Conservation (phyloP, 2,329 filamentous ascomycete genomes). For the Ophiostoma novo-ulmi region DNA sequence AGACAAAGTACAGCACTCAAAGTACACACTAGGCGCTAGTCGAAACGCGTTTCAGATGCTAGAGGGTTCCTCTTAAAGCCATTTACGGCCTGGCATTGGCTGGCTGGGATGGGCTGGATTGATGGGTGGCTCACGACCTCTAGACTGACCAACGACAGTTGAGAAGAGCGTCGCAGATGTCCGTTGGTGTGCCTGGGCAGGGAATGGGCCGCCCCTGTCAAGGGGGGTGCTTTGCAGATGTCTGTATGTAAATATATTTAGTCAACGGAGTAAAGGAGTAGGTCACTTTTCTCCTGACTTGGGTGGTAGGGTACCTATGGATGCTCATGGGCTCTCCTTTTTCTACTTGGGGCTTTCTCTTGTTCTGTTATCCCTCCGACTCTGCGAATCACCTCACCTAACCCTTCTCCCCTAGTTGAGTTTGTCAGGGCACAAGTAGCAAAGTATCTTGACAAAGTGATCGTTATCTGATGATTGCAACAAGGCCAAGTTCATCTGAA, state of each 20-base stretch:
- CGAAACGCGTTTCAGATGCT: conserved; percentile 14
- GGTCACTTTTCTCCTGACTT: background rate
- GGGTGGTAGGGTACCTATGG: background rate
- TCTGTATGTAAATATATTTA: too few relatives aligned
- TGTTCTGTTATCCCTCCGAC: background rate
- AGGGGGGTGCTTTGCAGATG: background rate
- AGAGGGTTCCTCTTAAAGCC: background rate
- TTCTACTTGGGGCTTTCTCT: background rate
- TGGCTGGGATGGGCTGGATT: background rate
- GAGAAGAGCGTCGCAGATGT: background rate
- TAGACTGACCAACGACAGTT: conserved; percentile 3
- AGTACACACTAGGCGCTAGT: background rate
- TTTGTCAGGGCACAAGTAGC: too few relatives aligned
- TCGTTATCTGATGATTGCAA: background rate
- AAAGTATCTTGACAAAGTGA: too few relatives aligned
- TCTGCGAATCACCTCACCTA: background rate
- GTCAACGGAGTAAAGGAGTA: too few relatives aligned
- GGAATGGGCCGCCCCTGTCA: conserved; percentile 4
- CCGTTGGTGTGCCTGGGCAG: background rate
- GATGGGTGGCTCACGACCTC: background rate
- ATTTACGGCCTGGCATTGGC: background rate
- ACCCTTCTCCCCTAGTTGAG: background rate
- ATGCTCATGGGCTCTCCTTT: background rate
- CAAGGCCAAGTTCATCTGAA: background rate
- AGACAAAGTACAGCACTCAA: background rate